Base-by-base conservation (phyloP, 441 rosid species). In the Hypseocharis bilobata region DNA sequence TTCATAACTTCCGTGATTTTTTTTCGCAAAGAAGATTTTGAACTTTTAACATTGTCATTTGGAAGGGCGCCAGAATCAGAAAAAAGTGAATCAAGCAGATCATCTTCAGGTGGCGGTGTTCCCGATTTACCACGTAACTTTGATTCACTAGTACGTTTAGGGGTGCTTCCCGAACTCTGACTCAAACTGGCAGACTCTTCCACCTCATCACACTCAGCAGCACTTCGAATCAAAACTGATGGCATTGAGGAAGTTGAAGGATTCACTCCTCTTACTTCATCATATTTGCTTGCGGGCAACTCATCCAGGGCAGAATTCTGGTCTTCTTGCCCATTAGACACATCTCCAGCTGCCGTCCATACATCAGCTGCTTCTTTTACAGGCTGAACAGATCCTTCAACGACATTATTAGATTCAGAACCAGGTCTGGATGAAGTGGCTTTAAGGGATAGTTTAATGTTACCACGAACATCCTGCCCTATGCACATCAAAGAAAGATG, bases 401-500 rank as follows among this genome's bases (percentile, higher is more conserved):
- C 77, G 57, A 16, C 69, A 36, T 60, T 63, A 28, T 61, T 74
- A 45, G 71, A 66, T 70, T 70, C 60, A 30, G 78, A 67, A 51
- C n/a, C 68, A 62, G 77, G 69, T 66, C 0, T 76, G 51, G 84
- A 78, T 62, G 70, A 74, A 74, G 78, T 75, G 66, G 93, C 86
- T 79, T 85, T 93, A 70, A 78, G 93, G 64, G 99, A 93, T 64
- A 93, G 70, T 71, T 88, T 93, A 65, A 93, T 85, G 80, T 93
- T 88, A 70, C 99, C 97, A 44, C 93, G 95, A 42, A 93, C 95
- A 77, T 93, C 98, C 65, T 83, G 91, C 55, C 88, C 97, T 38
- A 91, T 86, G 80, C 99, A 93, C 96, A 65, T 84, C 82, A 85
- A 69, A 65, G 92, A 81, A 67, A 93, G 78, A 74, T 81, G 78